Base-by-base conservation (phyloP, 305 asterid genomes). In the Fraxinus velutina region DNA sequence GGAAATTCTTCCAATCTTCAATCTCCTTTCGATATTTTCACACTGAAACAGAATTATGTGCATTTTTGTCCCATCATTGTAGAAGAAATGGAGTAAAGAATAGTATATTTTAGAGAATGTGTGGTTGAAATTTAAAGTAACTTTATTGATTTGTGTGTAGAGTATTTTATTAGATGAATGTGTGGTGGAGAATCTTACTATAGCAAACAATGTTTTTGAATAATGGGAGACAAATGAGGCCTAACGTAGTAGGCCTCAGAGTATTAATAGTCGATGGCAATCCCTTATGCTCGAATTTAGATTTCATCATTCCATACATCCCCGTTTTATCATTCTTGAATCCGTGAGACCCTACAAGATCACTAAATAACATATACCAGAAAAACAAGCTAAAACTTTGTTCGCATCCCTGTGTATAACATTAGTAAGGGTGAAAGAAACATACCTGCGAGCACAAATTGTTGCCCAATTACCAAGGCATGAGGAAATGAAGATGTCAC, bases 401-500 rank as follows among this genome's bases (percentile, higher is more conserved):
- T 55, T 55, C 12, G 66, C 12, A 2, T 6, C 29, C 29, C 3
- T 6, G 29, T 19, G 27, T 17, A 6, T 55, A 5, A 55, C 66
- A 55, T 19, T 55, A 55, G 24, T 2, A 55, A 55, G 3, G 24
- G 66, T 3, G 66, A 6, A 24, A 19, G 66, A 17, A 55, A 19
- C 66, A 19, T 19, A 19, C 29, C 68, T 0, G 44, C 2, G 60
- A 76, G 81, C 77, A 86, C 47, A 80, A 37, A 70, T 47, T 32
- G 76, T 76, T 71, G 42, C n/a, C 19, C 27, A 70, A 74, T 24
- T 57, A 73, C 29, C 3, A 8, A 66, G 21, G 30, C 52, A 75
- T 21, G 5, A 55, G 17, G 62, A 75, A 78, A 75, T 27, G 77
- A 79, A 82, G 64, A 34, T 30, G 82, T 72, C 55, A 10, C 73